Conservation (phyloP, 2,329 filamentous ascomycete genomes). For the Sporothrix pallida region DNA sequence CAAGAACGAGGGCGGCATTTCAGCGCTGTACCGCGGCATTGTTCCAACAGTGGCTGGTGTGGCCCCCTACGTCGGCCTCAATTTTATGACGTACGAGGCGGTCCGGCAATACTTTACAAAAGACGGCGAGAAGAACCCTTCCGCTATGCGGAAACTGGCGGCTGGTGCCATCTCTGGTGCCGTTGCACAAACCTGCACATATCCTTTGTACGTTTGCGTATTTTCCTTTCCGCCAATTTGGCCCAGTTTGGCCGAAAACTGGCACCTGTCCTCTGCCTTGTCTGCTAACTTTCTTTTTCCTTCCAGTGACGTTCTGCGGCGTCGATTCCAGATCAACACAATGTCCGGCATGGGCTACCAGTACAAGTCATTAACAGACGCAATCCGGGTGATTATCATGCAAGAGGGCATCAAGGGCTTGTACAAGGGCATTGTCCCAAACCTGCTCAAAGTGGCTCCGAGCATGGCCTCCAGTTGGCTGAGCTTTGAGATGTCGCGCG, state of each 20-base stretch:
- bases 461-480: conserved; percentile 99
- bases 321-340: conserved; percentile 97
- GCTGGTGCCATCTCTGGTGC: conserved; percentile 95
- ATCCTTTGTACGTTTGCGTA: conserved; percentile 81
- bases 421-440: conserved; percentile 96
- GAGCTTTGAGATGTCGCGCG: conserved; percentile 91
- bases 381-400: conserved; percentile 77
- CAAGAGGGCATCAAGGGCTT: conserved; percentile 85
- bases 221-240: background rate
- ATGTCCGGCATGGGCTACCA: conserved; percentile 98
- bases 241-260: too few relatives aligned
- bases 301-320: conserved; percentile 81
- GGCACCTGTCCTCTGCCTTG: too few relatives aligned
- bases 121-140: conserved; percentile 85
- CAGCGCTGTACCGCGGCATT: conserved; percentile 91
- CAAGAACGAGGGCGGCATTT: conserved; percentile 82
- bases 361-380: conserved; percentile 86
- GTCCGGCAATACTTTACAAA: conserved; percentile 83
- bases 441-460: conserved; percentile 93
- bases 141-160: conserved; percentile 76
- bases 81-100: conserved; percentile 98
- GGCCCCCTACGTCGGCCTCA: conserved; percentile 94
- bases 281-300: conserved; percentile 39
- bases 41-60: conserved; percentile 93
- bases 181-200: conserved; percentile 96